A percentile compares a stretch with the other conserved stretches of the same genome.
phyloP scores from a whole-genome alignment of 2,329 filamentous ascomycete genomes.

The Xylariaceae sp. region DNA sequence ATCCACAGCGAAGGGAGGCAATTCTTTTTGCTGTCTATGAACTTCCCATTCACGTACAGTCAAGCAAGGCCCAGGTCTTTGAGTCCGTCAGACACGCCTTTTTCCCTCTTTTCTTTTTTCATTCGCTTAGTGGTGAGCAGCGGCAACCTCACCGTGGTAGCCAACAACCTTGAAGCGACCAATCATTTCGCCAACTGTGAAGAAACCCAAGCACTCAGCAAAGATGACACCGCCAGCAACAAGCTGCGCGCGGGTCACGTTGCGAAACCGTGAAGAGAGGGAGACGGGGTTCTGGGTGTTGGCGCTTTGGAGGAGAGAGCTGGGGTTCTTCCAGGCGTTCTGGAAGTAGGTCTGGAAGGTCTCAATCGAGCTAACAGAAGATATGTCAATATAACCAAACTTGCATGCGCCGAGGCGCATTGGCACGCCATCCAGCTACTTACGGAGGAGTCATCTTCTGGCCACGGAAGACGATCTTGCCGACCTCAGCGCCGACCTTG shows the following conservation, averaged over 20 bases:
- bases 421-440: slow-evolving; percentile 40
- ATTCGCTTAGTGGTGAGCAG: slow-evolving; percentile 52
- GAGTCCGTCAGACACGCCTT: slow-evolving; percentile 11
- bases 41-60: slow-evolving; percentile 21
- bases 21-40: slow-evolving; percentile 18
- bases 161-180: slow-evolving; percentile 92
- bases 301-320: slow-evolving; percentile 46
- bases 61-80: slow-evolving; percentile 13
- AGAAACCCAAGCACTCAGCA: slow-evolving; percentile 91
- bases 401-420: neutral
- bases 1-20: slow-evolving; percentile 9
- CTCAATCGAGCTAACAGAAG: slow-evolving; percentile 56
- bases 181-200: slow-evolving; percentile 95
- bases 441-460: slow-evolving; percentile 96
- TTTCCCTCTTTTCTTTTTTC: neutral
- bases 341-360: slow-evolving; percentile 87
- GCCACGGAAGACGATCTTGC: slow-evolving; percentile 78
- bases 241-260: slow-evolving; percentile 65
- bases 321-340: slow-evolving; percentile 68
- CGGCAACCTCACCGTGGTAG: slow-evolving; percentile 67
- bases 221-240: slow-evolving; percentile 68
- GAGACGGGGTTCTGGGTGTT: slow-evolving; percentile 37
- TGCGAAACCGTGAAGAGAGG: slow-evolving; percentile 50
- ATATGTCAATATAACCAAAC: slow-evolving; percentile 14
- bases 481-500: slow-evolving; percentile 79